Base-by-base conservation (phyloP, 352 stramenopile species). In the Globisporangium iwayamae region DNA sequence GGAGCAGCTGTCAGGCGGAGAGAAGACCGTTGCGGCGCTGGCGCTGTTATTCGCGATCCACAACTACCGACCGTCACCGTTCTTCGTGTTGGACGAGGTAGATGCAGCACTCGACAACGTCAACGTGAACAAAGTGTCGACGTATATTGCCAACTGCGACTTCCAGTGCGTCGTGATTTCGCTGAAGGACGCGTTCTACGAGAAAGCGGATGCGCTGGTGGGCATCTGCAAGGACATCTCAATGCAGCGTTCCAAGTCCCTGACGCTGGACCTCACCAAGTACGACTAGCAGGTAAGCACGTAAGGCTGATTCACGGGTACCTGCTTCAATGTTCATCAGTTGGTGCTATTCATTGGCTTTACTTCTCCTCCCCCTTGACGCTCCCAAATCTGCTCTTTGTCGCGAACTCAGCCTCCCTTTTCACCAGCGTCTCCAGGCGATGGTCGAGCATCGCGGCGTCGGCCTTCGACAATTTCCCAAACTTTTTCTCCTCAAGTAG, bases 71-170 rank as follows among this genome's bases (percentile, higher is more conserved):
- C 93, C 91, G 7, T 96, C 94, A 0, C 94, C 94, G 0, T 99
- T 99, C 74, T 99, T 99, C 67, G 96, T 99, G 20, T 97, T 99
- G 74, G 98, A 99, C 74, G 98, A 99, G 83, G 97, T 99, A 28
- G 98, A 99, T 83, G 98, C 97, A 3, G 98, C 98, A 13, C 75
- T 99, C 32, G 98, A 99, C 79, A 99, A 99, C 68, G 96, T 99
- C 58, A 99, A 99, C 72, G 96, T 99, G 53, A 97, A 98, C 73
- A 99, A 99, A 71, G 96, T 99, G 1, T 98, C 93, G 54, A 98
- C 96, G 46, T 99, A 98, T 72, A 98, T 99, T 60, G 81, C 90
- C 20, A 96, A 97, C 61, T 90, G 89, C 59, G 86, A 97, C 69
- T 98, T 99, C 70, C 97, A 99, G 72, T 99, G 96, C 74, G 94